Conservation (phyloP, 768 basidiomycete genomes). For the Lentinus brumalis region DNA sequence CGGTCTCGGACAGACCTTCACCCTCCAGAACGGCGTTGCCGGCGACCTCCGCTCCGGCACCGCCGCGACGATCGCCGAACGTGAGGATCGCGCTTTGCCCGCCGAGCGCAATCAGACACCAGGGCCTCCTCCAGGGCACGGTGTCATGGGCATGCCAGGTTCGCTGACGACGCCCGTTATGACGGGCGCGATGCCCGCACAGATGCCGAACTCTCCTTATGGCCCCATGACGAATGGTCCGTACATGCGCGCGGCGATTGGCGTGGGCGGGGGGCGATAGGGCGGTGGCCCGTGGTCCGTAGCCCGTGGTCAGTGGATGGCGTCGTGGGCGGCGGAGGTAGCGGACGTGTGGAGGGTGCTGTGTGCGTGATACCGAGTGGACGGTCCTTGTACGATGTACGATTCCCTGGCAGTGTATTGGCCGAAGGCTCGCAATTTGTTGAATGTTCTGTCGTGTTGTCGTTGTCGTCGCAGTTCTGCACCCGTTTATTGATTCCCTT, state of each 20-base stretch:
- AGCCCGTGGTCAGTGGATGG: not conserved
- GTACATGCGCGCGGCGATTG: constrained; percentile 63
- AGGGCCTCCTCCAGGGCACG: constrained; percentile 43
- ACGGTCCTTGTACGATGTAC: constrained; percentile 16
- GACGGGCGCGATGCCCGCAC: constrained; percentile 21
- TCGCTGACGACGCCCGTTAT: constrained; percentile 46
- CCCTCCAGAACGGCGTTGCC: constrained; percentile 62
- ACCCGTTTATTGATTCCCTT: constrained; percentile 5
- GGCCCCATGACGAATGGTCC: constrained; percentile 63
- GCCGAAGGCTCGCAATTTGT: not conserved
- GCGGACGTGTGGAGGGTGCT: constrained; percentile 1
- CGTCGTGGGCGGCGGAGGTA: not conserved
- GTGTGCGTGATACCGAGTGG: constrained; percentile 17
- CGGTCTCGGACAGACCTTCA: constrained; percentile 80
- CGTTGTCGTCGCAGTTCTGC: constrained; percentile 1
- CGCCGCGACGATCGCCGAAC: constrained; percentile 74
- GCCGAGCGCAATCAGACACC: constrained; percentile 63
- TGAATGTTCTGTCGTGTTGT: constrained; percentile 8
- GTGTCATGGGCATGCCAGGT: constrained; percentile 51
- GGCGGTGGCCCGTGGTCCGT: not conserved
- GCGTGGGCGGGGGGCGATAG: constrained; percentile 31
- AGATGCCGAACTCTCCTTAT: constrained; percentile 46
- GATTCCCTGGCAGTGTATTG: constrained; percentile 9
- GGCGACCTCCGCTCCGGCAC: constrained; percentile 64
- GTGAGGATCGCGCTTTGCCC: constrained; percentile 61